Evolutionary conservation across 495 filamentous ascomycete genomes (phyloP).

Genomic region (Tuber brumale): DNA sequence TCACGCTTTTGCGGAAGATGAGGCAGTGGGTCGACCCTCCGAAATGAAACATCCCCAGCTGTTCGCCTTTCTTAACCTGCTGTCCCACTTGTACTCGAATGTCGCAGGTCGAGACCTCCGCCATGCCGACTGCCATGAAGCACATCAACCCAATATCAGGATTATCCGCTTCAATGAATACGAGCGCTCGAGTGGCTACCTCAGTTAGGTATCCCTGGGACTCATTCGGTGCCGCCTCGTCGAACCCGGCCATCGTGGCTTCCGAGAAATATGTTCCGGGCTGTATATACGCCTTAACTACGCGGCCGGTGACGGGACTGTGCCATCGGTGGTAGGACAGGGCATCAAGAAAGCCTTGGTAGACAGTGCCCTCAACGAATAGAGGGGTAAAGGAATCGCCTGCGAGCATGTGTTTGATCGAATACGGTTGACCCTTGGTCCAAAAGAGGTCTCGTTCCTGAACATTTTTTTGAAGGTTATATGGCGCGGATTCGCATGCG

Average conservation of each 20-base stretch:
- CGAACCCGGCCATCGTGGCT: conserved; percentile 50
- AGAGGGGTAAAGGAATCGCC: conserved; percentile 49
- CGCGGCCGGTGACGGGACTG: conserved; percentile 54
- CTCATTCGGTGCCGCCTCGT: conserved; percentile 43
- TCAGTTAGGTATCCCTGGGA: conserved; percentile 52
- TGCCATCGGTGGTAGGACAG: conserved; percentile 69
- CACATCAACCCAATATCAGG: conserved; percentile 59
- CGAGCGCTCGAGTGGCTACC: conserved; percentile 55
- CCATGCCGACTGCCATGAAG: conserved; percentile 63
- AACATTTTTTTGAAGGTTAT: conserved; percentile 45
- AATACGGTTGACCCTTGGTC: conserved; percentile 64
- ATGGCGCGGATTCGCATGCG: conserved; percentile 59
- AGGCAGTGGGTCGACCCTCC: conserved; percentile 61
- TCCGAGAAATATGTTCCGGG: conserved; percentile 67
- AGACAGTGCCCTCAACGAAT: conserved; percentile 58
- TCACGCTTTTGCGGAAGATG: conserved; percentile 46
- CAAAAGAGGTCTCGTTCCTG: conserved; percentile 56
- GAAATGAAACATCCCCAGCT: conserved; percentile 70
- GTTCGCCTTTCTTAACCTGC: conserved; percentile 57
- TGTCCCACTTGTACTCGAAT: conserved; percentile 58
- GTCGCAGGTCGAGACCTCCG: conserved; percentile 63
- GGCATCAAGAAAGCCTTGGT: conserved; percentile 61
- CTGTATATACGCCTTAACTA: conserved; percentile 52
- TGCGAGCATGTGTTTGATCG: conserved; percentile 56
- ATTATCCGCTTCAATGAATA: conserved; percentile 65